phyloP scores from a whole-genome alignment of 1,284 basidiomycete species.

The Boletus holoroseus region DNA sequence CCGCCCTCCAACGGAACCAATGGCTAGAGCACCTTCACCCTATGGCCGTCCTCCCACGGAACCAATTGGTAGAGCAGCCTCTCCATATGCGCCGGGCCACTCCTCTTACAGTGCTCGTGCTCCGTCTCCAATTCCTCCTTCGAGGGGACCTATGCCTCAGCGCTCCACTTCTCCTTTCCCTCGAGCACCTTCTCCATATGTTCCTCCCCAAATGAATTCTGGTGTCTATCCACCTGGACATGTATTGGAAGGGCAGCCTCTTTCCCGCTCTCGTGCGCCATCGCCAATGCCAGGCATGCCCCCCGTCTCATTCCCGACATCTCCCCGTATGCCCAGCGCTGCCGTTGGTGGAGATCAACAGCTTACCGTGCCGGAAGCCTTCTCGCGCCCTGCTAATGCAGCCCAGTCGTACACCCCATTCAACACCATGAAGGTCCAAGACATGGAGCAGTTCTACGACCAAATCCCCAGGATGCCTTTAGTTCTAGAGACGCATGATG shows the following conservation, averaged over 20 bases:
- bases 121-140: conserved; percentile 29
- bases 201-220: conserved; percentile 15
- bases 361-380: conserved; percentile 61
- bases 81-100: conserved; percentile 23
- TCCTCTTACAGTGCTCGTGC: conserved; percentile 27
- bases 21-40: conserved; percentile 26
- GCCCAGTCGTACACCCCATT: conserved; percentile 65
- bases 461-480: conserved; percentile 63
- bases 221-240: conserved; percentile 50
- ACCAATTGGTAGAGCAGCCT: conserved; percentile 25
- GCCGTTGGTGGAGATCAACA: conserved; percentile 34
- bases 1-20: conserved; percentile 28
- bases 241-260: conserved; percentile 47
- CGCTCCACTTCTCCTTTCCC: conserved; percentile 36
- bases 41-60: conserved; percentile 24
- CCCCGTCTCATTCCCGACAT: conserved; percentile 23
- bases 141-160: conserved; percentile 27
- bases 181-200: conserved; percentile 35
- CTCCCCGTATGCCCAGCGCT: conserved; percentile 31
- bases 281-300: conserved; percentile 36
- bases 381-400: conserved; percentile 62
- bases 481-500: conserved; percentile 69
- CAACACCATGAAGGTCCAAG: conserved; percentile 60
- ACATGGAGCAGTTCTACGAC: conserved; percentile 67
- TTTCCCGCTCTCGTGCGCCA: conserved; percentile 33